These are phyloP conservation scores for Cercophora newfieldiana DNA, from an alignment of 495 filamentous ascomycete species.

Conservation along the genomic window DNA sequence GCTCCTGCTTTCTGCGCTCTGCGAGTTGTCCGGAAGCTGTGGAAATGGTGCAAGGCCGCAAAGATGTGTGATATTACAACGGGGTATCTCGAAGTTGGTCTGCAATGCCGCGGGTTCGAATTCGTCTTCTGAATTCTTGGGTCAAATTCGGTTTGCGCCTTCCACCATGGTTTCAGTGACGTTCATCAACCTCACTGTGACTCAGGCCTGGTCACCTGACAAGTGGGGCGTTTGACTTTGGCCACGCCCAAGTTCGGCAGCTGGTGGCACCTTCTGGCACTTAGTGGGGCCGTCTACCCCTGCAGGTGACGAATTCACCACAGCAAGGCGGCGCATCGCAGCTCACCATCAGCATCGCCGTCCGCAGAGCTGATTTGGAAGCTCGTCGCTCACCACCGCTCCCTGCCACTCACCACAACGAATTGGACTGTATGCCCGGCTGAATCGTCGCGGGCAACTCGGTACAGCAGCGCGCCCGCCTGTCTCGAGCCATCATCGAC, in stretches of 20 bases:
- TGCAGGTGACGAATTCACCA: not conserved
- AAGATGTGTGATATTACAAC: not conserved
- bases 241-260: slow-evolving; percentile 8
- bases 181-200: slow-evolving; percentile 32
- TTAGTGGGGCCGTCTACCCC: not conserved
- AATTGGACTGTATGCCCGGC: not conserved
- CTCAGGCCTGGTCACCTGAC: slow-evolving; percentile 37
- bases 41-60: not conserved
- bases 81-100: not conserved
- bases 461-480: not conserved
- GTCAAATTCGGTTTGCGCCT: slow-evolving; percentile 10
- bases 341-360: not conserved
- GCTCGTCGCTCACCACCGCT: not conserved
- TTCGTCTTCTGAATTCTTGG: not conserved
- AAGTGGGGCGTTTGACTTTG: slow-evolving; percentile 23
- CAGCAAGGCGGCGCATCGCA: not conserved
- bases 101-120: slow-evolving; percentile 2
- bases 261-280: slow-evolving; percentile 22
- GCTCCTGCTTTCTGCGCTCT: slow-evolving; percentile 12
- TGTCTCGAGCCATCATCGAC: not conserved
- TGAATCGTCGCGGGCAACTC: not conserved
- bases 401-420: not conserved
- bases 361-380: not conserved
- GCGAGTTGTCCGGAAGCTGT: not conserved
- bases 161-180: slow-evolving; percentile 22